These are phyloP conservation scores for Zygoascus meyerae DNA, from an alignment of 1,139 yeast genomes.

Conservation along the genomic window DNA sequence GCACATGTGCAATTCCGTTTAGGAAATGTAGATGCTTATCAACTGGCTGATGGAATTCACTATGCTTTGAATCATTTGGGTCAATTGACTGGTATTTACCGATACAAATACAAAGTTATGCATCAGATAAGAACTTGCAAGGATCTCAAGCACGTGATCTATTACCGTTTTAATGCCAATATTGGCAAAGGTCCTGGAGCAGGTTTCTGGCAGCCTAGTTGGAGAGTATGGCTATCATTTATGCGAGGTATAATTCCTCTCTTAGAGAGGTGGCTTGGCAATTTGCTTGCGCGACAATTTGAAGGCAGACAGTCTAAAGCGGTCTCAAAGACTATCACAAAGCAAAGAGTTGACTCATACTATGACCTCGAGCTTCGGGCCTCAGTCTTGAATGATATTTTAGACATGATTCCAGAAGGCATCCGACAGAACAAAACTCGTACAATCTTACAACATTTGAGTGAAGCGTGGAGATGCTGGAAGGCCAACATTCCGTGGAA, in stretches of 20 bases:
- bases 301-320: conserved; percentile 94
- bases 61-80: conserved; percentile 91
- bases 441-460: conserved; percentile 83
- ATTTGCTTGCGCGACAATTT: conserved; percentile 84
- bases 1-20: conserved; percentile 87
- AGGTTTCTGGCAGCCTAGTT: conserved; percentile 99
- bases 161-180: conserved; percentile 67
- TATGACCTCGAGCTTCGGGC: conserved; percentile 91
- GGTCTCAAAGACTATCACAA: conserved; percentile 88
- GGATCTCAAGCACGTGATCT: conserved; percentile 87
- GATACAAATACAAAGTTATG: conserved; percentile 97
- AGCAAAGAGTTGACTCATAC: conserved; percentile 91
- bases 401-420: conserved; percentile 97
- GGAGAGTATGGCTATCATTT: conserved; percentile 95
- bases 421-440: conserved; percentile 81
- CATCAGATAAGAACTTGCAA: conserved; percentile 96
- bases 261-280: conserved; percentile 92
- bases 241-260: conserved; percentile 91
- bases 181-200: conserved; percentile 98
- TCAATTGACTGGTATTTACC: conserved; percentile 90
- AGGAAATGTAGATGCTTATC: conserved; percentile 89
- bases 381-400: conserved; percentile 89
- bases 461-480: conserved; percentile 99
- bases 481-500: conserved; percentile 98
- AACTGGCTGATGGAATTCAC: conserved; percentile 89